Conservation (phyloP, 202 grass and related monocot genomes). For the Miscanthus sacchariflorus region DNA sequence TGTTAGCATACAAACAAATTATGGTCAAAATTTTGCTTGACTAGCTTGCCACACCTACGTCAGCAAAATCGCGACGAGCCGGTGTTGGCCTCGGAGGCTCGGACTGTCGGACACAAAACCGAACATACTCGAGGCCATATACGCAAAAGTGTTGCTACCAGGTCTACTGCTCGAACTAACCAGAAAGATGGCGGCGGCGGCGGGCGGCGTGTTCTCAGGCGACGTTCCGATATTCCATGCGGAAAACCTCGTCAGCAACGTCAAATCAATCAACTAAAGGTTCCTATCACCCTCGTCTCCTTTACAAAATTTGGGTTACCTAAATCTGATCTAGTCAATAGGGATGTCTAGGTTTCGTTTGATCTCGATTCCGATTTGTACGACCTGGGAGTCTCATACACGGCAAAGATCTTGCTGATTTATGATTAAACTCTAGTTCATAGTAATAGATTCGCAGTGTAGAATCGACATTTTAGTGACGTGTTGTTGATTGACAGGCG, state of each 20-base stretch:
- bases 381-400: not conserved
- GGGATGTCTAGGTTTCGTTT: not conserved
- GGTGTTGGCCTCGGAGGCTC: too few species aligned
- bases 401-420: not conserved
- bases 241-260: slow-evolving; percentile 74
- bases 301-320: not conserved
- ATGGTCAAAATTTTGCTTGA: too few species aligned
- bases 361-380: slow-evolving; percentile 1
- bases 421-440: not conserved
- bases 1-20: too few species aligned
- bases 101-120: too few species aligned
- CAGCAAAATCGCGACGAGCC: too few species aligned
- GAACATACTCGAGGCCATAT: too few species aligned
- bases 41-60: too few species aligned
- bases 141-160: not conserved
- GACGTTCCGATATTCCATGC: slow-evolving; percentile 64
- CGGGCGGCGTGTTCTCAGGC: slow-evolving; percentile 36
- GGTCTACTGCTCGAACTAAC: slow-evolving; percentile 5
- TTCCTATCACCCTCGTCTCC: slow-evolving; percentile 22
- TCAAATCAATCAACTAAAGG: slow-evolving; percentile 89
- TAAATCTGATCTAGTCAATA: slow-evolving; percentile 15
- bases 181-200: slow-evolving; percentile 38
- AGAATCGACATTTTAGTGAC: not conserved
- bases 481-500: not conserved
- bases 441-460: not conserved